phyloP scores from a whole-genome alignment of 2,329 filamentous ascomycete species.

The Ceratocystiopsis sp. region DNA sequence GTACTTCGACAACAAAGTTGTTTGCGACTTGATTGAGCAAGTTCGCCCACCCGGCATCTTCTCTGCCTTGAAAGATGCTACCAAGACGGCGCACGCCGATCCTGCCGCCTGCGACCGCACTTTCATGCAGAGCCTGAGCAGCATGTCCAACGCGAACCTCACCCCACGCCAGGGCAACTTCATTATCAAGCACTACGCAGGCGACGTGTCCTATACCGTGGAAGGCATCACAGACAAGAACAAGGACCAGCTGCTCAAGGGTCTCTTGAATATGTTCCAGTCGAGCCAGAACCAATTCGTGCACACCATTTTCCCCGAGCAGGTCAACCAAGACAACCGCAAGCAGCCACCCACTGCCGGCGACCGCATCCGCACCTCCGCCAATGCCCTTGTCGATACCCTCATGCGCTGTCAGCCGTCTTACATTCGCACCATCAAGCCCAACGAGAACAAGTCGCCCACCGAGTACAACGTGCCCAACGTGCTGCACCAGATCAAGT shows the following conservation, averaged over 20 bases:
- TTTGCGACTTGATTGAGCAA: conserved; percentile 92
- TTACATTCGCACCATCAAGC: conserved; percentile 98
- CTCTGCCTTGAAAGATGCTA: conserved; percentile 91
- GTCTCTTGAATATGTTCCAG: conserved; percentile 72
- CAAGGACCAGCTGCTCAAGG: conserved; percentile 93
- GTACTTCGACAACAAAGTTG: conserved; percentile 98
- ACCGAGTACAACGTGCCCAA: conserved; percentile 84
- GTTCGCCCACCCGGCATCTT: conserved; percentile 81
- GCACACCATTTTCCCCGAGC: conserved; percentile 74
- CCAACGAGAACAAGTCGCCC: conserved; percentile 95
- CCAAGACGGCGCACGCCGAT: conserved; percentile 94
- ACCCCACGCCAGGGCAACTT: conserved; percentile 88
- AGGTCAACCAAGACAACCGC: conserved; percentile 91
- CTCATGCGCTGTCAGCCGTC: conserved; percentile 95
- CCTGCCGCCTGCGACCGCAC: conserved; percentile 87
- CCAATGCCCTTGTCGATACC: conserved; percentile 86
- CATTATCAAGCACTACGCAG: conserved; percentile 97
- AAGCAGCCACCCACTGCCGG: conserved; percentile 86
- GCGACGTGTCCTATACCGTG: conserved; percentile 86
- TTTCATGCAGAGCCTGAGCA: conserved; percentile 84
- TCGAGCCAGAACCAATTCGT: conserved; percentile 74
- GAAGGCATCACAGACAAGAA: conserved; percentile 99
- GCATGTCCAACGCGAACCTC: conserved; percentile 81
- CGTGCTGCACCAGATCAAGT: conserved; percentile 96
- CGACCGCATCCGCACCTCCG: conserved; percentile 88